Evolutionary conservation across 2,329 filamentous ascomycete genomes (phyloP), one percentile per base, ranked within the genome.

Genomic region (Scytalidium lignicola): DNA sequence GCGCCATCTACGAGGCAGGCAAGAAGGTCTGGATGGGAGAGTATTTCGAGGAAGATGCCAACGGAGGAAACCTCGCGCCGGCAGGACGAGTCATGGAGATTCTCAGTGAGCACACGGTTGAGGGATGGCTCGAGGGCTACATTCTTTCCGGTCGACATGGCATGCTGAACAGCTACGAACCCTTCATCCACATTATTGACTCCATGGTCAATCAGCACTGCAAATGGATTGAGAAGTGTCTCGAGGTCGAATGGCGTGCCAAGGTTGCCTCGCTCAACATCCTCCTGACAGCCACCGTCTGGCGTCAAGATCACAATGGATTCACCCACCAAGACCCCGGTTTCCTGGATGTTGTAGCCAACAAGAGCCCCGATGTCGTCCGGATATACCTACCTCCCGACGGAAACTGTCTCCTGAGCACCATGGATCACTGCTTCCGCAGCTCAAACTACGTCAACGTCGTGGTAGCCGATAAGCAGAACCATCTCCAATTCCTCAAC

Each of bases 201-300:
- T 88, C 84, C 1, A 91, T 91, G 86, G 86, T 91, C 52, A 90
- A 89, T 65, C 86, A 89, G 70, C 86, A 91, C 69, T 89, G 85
- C 73, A 91, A 91, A 67, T 90, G 86, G 86, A 78, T 90, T 45
- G 86, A 91, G 66, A 91, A 90, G 70, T 87, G 82, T 56, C 72
- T 83, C n/a, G 86, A 90, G 62, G 83, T 90, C 18, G 81, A 86
- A 60, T 91, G 87, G 87, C 81, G 87, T 46, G 79, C 74, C 58
- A 84, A 84, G 65, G 72, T 90, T 10, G 78, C 86, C 8, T 90
- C 86, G 0, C 79, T 91, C 58, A 91, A 91, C 70, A 90, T 90
- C 56, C 76, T 91, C 13, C 75, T 90, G 47, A 90, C 87, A 1
- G 82, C 85, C 2, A 87, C 88, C 7, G 86, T 90, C 50, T 90